phyloP scores from a whole-genome alignment of 768 basidiomycete genomes.

The Coprinellus aureogranulatus region DNA sequence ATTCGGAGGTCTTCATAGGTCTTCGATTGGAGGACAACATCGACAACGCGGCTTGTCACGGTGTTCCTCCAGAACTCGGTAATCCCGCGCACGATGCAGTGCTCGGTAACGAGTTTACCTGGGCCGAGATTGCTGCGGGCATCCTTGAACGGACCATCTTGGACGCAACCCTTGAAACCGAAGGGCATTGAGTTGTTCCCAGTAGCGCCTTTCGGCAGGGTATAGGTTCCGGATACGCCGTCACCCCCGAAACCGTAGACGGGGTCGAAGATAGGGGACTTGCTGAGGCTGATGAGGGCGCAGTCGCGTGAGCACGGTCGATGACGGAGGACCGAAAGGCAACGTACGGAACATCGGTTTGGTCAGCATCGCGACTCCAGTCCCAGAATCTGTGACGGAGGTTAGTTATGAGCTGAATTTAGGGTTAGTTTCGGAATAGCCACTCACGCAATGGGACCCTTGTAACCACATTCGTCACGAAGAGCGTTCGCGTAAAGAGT shows the following conservation, averaged over 20 bases:
- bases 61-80: constrained; percentile 2
- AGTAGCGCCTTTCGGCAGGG: constrained; percentile 1
- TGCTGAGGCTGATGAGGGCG: neutral
- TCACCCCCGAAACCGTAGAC: constrained; percentile 8
- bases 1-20: constrained; percentile 6
- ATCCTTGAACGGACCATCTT: constrained; percentile 8
- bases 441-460: constrained; percentile 8
- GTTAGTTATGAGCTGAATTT: neutral
- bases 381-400: constrained; percentile 5
- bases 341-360: neutral
- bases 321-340: neutral
- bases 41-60: neutral
- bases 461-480: constrained; percentile 8
- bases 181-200: neutral
- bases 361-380: constrained; percentile 9
- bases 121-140: constrained; percentile 1
- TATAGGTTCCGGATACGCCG: constrained; percentile 8
- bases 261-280: constrained; percentile 8
- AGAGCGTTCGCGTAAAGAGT: constrained; percentile 4
- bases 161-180: constrained; percentile 3
- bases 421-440: no score
- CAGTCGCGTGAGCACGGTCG: neutral
- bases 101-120: constrained; percentile 5
- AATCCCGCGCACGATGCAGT: constrained; percentile 6
- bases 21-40: neutral